Evolutionary conservation across 1,284 basidiomycete genomes (phyloP).

Genomic region (Trichosporon sp.): DNA sequence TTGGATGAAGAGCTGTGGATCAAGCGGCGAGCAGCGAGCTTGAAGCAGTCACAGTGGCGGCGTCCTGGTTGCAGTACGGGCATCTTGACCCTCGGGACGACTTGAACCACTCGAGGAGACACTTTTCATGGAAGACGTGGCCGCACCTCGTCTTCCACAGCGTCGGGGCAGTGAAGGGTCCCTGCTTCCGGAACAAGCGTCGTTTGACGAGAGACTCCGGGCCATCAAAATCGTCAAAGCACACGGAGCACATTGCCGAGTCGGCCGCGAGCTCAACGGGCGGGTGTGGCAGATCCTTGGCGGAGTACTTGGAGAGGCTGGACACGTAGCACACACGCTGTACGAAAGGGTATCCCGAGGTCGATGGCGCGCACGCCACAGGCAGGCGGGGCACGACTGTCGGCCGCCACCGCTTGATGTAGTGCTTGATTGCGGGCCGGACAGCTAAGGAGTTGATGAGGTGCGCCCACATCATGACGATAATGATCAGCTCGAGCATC

Average conservation of each 20-base stretch:
- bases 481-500: too few species aligned
- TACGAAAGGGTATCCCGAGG: neutral
- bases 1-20: too few species aligned
- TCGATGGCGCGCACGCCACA: too few species aligned
- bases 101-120: neutral
- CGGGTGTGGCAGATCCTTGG: neutral
- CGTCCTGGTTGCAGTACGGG: neutral
- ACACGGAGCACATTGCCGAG: neutral
- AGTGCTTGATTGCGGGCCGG: too few species aligned
- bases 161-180: neutral
- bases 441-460: too few species aligned
- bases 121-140: neutral
- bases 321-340: slow-evolving; percentile 4
- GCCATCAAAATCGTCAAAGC: neutral
- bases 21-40: too few species aligned
- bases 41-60: neutral
- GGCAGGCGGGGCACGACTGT: neutral
- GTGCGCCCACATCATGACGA: too few species aligned
- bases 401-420: neutral
- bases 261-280: neutral
- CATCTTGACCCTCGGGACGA: neutral
- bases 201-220: neutral
- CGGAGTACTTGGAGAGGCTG: neutral
- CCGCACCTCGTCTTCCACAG: neutral
- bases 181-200: neutral